Base-by-base conservation (phyloP, 371 early-diverging fungal genomes). In the Rhizopus microsporus region DNA sequence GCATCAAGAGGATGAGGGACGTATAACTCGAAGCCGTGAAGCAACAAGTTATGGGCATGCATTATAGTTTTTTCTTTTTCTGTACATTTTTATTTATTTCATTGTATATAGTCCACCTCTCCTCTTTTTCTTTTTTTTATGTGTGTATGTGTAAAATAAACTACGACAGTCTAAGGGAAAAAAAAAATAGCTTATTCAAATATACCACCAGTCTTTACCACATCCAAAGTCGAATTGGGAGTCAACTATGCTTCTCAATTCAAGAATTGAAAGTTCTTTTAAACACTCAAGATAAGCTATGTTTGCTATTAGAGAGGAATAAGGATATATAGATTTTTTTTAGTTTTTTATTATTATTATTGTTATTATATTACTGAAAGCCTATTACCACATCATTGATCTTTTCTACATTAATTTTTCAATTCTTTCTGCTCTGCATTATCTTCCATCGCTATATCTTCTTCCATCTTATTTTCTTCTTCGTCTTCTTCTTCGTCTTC, bases 21-120 rank as follows among this genome's bases (percentile, higher is more conserved):
- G 68, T 30, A 47, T 63, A 23, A 63, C 63, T 45, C 63, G 63
- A 45, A 67, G 62, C 58, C 35, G 67, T 16, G 62, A 67, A 56
- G 50, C 38, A 44, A 63, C 50, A 38, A 42, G 49, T 44, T 47
- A 48, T 39, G 40, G 16, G 7, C 45, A 59, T 40, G 30, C 38
- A 9, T 52, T 23, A 23, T 23, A 23, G 23, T 23, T 2, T 23
- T 23, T 23, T 23, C 23, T 23, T 23, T 23, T 16, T 44, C 16
- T 44, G n/a, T 44, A 37, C 38, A 37, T 37, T 37, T 37, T 12
- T 37, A 37, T 37, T 37, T 43, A 16, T 43, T 43, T 43, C 15
- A 6, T 43, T 43, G 10, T 10, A 13, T 38, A 10, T 13, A 38
- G 8, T 10, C 39, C 39, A 8, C 39, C 39, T 38, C 39, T 13